These are phyloP conservation scores for Pseudogymnoascus sp. DNA, from an alignment of 2,329 filamentous ascomycete species.

Conservation along the genomic window DNA sequence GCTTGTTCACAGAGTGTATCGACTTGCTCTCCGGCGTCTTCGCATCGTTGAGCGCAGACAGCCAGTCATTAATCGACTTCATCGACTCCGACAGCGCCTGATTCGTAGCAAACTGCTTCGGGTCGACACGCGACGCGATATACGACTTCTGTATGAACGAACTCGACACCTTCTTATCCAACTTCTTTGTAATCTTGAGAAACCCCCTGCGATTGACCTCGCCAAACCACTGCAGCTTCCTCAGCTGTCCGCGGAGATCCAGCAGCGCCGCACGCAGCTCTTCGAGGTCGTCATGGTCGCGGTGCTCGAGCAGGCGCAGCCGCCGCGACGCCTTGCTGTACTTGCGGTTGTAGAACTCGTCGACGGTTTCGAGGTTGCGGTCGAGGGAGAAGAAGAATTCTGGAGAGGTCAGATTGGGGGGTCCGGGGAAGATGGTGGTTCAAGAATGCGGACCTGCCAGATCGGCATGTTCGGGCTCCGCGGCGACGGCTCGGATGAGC, in stretches of 20 bases:
- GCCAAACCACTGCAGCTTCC: conserved; percentile 95
- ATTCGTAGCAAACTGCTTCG: conserved; percentile 78
- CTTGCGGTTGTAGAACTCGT: conserved; percentile 95
- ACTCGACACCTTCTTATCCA: conserved; percentile 85
- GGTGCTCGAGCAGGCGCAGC: conserved; percentile 68
- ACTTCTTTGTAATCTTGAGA: conserved; percentile 97
- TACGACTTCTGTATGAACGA: conserved; percentile 76
- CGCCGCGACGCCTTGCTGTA: conserved; percentile 76
- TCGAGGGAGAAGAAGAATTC: conserved; percentile 97
- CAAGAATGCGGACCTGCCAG: conserved; percentile 66
- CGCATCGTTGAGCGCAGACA: conserved; percentile 73
- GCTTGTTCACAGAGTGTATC: conserved; percentile 57
- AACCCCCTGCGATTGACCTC: conserved; percentile 94
- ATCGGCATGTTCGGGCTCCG: conserved; percentile 61
- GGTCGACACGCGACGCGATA: conserved; percentile 82
- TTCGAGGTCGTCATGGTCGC: conserved; percentile 83
- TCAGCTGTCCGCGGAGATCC: conserved; percentile 76
- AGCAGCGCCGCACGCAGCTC: conserved; percentile 85
- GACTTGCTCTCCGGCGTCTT: conserved; percentile 68
- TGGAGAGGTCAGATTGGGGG: conserved; percentile 40
- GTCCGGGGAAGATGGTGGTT: conserved; percentile 12
- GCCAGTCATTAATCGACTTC: conserved; percentile 79
- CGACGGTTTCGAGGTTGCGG: conserved; percentile 93
- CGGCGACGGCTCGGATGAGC: conserved; percentile 73
- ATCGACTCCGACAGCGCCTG: conserved; percentile 47